Base-by-base conservation (phyloP, 257 asterid genomes). In the Lithospermum erythrorhizon region DNA sequence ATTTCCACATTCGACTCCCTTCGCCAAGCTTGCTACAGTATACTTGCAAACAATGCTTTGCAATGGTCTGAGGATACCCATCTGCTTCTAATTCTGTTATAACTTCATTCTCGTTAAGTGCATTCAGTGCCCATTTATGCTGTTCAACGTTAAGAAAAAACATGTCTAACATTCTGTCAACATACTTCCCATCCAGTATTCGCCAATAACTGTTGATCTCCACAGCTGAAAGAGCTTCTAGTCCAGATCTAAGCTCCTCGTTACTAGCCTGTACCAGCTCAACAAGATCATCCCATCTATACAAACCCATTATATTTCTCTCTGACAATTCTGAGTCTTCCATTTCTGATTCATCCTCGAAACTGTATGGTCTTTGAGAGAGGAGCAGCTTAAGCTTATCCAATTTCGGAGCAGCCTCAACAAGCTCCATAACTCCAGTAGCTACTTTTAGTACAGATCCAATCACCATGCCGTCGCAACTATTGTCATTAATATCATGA, bases 191-290 rank as follows among this genome's bases (percentile, higher is more conserved):
- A 24, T 84, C 94, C 65, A 91, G 69, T 61, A 80, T 72, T 23
- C 98, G 84, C 95, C 95, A 91, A 79, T 75, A 84, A 37, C 95
- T 97, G 66, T 84, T 72, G 37, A 88, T 82, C 79, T 88, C 95
- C 52, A 86, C 70, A 7, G 98, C 90, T 8, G 75, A 76, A 55
- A 88, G 65, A 72, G 86, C 73, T 47, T 75, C 76, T 61, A 91
- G 80, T 47, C 85, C 89, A 65, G 74, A 59, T 67, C 79, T 72
- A 64, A 91, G 65, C 70, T 91, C 95, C 78, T 58, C 77, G 52
- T 91, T 89, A 71, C 98, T 88, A 53, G 97, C 97, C 65, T 86
- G 98, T 61, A 88, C 70, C 69, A 65, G 79, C 29, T 78, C 76
- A 54, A 82, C 82, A 47, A 91, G 95, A 77, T 91, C 86, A 10